Conservation (phyloP, 139 green algal species). For the Picochlorum costavermella region DNA sequence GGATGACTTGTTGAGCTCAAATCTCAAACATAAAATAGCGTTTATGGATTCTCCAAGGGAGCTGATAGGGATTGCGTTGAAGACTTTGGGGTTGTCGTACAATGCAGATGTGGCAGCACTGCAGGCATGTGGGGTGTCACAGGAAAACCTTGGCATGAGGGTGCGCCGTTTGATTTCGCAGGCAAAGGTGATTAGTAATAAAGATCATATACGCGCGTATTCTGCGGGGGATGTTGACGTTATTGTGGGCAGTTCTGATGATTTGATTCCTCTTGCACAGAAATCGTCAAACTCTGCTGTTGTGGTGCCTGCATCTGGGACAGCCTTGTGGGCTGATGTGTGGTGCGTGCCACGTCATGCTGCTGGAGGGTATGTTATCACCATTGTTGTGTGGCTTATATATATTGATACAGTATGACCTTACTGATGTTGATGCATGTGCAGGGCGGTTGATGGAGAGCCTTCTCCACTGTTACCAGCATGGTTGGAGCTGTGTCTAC, state of each 20-base stretch:
- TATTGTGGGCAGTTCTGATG: constrained; percentile 52
- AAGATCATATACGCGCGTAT: constrained; percentile 57
- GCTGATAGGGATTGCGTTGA: constrained; percentile 64
- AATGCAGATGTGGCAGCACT: constrained; percentile 38
- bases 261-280: constrained; percentile 39
- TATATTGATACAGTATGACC: constrained; percentile 6
- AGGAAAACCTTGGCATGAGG: constrained; percentile 11
- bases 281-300: constrained; percentile 37
- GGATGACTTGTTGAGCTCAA: constrained; percentile 73
- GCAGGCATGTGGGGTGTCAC: constrained; percentile 24
- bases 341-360: constrained; percentile 53
- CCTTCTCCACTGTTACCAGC: constrained; percentile 60
- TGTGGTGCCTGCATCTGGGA: constrained; percentile 57
- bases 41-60: constrained; percentile 65
- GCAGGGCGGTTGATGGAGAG: constrained; percentile 12
- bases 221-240: constrained; percentile 61
- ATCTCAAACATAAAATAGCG: constrained; percentile 46
- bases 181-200: constrained; percentile 54
- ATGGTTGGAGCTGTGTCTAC: constrained; percentile 65
- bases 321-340: constrained; percentile 63
- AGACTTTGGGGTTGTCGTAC: constrained; percentile 40
- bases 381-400: not conserved
- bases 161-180: constrained; percentile 39
- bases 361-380: constrained; percentile 16
- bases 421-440: constrained; percentile 1